These are phyloP conservation scores for Cladosporium sp. DNA, from an alignment of 2,329 filamentous ascomycete species.

Conservation along the genomic window DNA sequence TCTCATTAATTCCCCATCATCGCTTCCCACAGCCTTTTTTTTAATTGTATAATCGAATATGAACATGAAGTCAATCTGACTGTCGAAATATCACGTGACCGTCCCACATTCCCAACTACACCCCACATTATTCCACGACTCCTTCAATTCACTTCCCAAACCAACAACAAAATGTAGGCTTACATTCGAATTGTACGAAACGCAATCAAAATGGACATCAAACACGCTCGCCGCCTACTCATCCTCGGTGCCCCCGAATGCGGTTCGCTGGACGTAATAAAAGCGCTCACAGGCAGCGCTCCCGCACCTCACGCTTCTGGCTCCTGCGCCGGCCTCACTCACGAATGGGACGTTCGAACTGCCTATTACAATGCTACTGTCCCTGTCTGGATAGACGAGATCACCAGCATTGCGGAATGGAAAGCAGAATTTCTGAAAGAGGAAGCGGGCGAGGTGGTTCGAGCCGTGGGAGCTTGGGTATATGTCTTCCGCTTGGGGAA, in stretches of 20 bases:
- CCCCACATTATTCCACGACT: neutral
- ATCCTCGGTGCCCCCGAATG: slow-evolving; percentile 41
- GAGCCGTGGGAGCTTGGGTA: slow-evolving; percentile 47
- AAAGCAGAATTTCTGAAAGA: slow-evolving; percentile 43
- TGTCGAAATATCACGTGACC: neutral
- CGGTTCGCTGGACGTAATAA: slow-evolving; percentile 40
- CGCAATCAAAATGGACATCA: slow-evolving; percentile 40
- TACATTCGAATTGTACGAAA: neutral
- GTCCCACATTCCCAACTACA: neutral
- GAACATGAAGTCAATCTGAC: no score
- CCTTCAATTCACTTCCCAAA: neutral
- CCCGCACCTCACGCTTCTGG: slow-evolving; percentile 35
- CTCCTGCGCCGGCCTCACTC: slow-evolving; percentile 45
- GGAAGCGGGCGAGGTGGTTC: slow-evolving; percentile 48
- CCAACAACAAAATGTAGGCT: neutral
- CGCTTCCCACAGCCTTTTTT: no score
- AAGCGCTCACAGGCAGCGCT: slow-evolving; percentile 45
- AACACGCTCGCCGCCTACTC: slow-evolving; percentile 47
- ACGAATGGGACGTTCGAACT: slow-evolving; percentile 44
- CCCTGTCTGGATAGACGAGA: slow-evolving; percentile 52
- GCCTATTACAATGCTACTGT: slow-evolving; percentile 47
- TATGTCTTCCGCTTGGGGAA: slow-evolving; percentile 38
- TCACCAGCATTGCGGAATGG: slow-evolving; percentile 40
- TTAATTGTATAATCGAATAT: no score
- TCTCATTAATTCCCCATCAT: no score